Conservation (phyloP, 768 basidiomycete genomes). For the Floccularia luteovirens region DNA sequence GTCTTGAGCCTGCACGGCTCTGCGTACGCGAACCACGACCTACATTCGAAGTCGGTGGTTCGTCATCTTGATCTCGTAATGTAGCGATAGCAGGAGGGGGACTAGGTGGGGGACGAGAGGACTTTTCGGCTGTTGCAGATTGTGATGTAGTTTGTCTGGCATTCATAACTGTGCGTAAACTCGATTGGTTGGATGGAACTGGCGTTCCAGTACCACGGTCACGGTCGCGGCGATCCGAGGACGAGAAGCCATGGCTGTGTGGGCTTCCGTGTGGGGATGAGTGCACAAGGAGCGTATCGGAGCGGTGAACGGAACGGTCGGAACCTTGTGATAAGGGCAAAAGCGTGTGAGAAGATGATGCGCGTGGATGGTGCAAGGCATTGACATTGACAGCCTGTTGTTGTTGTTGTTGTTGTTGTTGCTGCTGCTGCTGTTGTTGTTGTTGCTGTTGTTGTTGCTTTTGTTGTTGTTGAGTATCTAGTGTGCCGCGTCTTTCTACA, state of each 20-base stretch:
- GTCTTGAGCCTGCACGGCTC: neutral
- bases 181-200: neutral
- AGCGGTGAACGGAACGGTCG: neutral
- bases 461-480: constrained; percentile 28
- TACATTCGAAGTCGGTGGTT: constrained; percentile 19
- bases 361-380: neutral
- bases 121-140: neutral
- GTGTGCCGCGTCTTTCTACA: constrained; percentile 64
- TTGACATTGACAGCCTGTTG: neutral
- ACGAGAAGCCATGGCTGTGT: too few relatives aligned
- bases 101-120: neutral
- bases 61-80: constrained; percentile 8
- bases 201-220: constrained; percentile 6
- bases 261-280: neutral
- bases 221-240: neutral
- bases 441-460: too few relatives aligned
- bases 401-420: neutral
- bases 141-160: neutral
- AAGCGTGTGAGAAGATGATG: neutral
- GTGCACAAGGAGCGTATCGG: neutral
- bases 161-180: neutral
- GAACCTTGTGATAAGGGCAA: neutral
- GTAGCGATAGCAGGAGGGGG: neutral
- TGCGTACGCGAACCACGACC: constrained; percentile 13
- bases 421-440: too few relatives aligned